Conservation (phyloP, 495 filamentous ascomycete species). For the Talaromyces ruber region DNA sequence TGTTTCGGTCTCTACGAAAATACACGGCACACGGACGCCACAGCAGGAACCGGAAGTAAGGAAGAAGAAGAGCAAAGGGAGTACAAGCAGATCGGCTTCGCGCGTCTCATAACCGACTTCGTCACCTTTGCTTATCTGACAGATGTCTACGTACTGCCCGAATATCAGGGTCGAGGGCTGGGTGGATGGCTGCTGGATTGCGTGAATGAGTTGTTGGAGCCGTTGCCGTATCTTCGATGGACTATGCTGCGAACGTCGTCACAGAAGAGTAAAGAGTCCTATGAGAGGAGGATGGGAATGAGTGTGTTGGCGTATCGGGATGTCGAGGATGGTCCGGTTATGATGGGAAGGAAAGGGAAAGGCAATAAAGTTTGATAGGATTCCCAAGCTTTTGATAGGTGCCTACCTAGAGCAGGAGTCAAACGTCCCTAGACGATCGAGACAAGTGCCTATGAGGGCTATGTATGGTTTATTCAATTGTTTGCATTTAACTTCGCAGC, state of each 20-base stretch:
- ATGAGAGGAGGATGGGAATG: conserved; percentile 39
- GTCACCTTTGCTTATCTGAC: conserved; percentile 61
- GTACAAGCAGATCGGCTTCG: conserved; percentile 45
- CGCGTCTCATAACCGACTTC: conserved; percentile 55
- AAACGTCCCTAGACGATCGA: too few species aligned
- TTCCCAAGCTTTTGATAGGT: too few species aligned
- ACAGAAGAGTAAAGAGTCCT: conserved; percentile 30
- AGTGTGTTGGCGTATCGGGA: conserved; percentile 24
- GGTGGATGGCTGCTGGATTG: conserved; percentile 55
- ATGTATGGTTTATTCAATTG: too few species aligned
- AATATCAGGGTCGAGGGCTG: conserved; percentile 51
- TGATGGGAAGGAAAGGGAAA: conserved; percentile 16
- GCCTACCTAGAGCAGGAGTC: too few species aligned
- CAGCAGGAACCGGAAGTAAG: not conserved
- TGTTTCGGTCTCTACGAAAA: conserved; percentile 44
- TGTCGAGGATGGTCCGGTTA: conserved; percentile 12
- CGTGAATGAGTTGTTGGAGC: conserved; percentile 42
- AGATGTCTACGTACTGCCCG: conserved; percentile 53
- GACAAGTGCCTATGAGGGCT: too few species aligned
- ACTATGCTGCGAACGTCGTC: conserved; percentile 39
- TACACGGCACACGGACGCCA: not conserved
- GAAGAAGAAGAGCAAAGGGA: conserved; percentile 3
- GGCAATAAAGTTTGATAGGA: not conserved
- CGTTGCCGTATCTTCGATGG: conserved; percentile 48
- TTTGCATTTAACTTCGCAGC: too few species aligned